Evolutionary conservation across 768 basidiomycete genomes (phyloP).

Genomic region (Sarcomyxa edulis): DNA sequence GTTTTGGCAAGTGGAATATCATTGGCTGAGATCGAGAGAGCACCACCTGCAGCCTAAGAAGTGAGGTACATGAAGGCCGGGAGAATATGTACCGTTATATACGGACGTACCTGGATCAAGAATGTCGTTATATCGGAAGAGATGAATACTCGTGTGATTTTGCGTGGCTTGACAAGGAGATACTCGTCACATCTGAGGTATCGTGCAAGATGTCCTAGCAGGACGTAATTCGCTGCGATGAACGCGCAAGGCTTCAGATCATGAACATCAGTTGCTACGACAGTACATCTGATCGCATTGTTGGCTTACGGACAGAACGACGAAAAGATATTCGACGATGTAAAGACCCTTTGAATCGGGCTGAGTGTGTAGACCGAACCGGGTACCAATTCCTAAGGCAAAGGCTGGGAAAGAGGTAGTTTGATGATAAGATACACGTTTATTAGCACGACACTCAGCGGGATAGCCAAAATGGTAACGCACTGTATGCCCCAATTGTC

Average conservation of each 20-base stretch:
- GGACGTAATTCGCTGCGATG: slow-evolving; percentile 62
- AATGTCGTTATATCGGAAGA: slow-evolving; percentile 62
- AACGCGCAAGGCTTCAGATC: slow-evolving; percentile 62
- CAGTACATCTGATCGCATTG: neutral
- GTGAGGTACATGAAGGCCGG: neutral
- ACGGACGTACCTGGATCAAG: slow-evolving; percentile 46
- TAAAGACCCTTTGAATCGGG: slow-evolving; percentile 50
- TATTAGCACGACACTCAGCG: too few relatives aligned
- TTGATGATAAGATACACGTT: neutral
- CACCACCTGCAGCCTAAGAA: slow-evolving; percentile 41
- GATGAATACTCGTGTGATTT: slow-evolving; percentile 55
- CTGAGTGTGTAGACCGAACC: slow-evolving; percentile 48
- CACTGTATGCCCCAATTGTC: slow-evolving; percentile 56
- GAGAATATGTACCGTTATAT: neutral
- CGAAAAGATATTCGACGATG: slow-evolving; percentile 53
- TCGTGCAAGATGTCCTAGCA: slow-evolving; percentile 55
- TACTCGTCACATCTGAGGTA: slow-evolving; percentile 41
- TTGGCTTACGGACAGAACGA: slow-evolving; percentile 54
- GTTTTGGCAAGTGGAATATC: slow-evolving; percentile 17
- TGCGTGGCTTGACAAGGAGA: slow-evolving; percentile 41
- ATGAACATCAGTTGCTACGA: slow-evolving; percentile 1
- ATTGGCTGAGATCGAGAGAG: slow-evolving; percentile 36
- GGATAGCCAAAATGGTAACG: slow-evolving; percentile 16
- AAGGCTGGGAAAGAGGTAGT: slow-evolving; percentile 35
- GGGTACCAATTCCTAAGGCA: slow-evolving; percentile 47